Conservation (phyloP, 306 rosid species). For the Vigna angularis region DNA sequence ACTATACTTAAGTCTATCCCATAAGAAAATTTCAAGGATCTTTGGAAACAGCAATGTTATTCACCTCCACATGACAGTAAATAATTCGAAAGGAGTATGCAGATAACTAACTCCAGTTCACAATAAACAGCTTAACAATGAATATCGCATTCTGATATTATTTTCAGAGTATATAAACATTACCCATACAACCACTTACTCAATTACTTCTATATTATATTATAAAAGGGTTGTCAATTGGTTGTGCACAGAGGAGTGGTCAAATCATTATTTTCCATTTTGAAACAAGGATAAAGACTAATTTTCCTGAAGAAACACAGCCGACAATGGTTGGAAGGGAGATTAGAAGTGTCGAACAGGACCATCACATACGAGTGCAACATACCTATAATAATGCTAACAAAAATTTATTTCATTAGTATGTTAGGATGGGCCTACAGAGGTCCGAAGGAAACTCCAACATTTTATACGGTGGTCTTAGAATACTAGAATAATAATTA, state of each 20-base stretch:
- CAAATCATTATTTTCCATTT: too few species aligned
- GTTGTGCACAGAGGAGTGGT: too few species aligned
- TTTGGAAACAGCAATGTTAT: slow-evolving; percentile 4
- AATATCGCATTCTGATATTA: slow-evolving; percentile 13
- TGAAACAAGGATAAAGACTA: neutral
- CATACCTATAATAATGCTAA: slow-evolving; percentile 4
- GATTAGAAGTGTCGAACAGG: neutral
- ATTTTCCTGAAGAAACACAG: neutral
- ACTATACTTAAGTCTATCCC: neutral
- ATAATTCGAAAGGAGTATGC: slow-evolving; percentile 28
- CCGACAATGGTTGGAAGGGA: neutral
- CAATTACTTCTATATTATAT: too few species aligned
- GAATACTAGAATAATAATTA: too few species aligned
- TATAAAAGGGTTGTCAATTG: too few species aligned
- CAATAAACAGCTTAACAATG: neutral
- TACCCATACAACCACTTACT: too few species aligned
- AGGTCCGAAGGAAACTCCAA: too few species aligned
- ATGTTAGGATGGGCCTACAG: neutral
- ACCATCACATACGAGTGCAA: slow-evolving; percentile 18
- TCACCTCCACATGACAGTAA: neutral
- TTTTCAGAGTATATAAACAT: neutral
- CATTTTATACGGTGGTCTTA: too few species aligned
- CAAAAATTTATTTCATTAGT: slow-evolving; percentile 10
- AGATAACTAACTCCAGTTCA: slow-evolving; percentile 24
- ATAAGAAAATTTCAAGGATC: neutral